phyloP scores from a whole-genome alignment of 2,329 filamentous ascomycete genomes.

The Ophiostoma montium region DNA sequence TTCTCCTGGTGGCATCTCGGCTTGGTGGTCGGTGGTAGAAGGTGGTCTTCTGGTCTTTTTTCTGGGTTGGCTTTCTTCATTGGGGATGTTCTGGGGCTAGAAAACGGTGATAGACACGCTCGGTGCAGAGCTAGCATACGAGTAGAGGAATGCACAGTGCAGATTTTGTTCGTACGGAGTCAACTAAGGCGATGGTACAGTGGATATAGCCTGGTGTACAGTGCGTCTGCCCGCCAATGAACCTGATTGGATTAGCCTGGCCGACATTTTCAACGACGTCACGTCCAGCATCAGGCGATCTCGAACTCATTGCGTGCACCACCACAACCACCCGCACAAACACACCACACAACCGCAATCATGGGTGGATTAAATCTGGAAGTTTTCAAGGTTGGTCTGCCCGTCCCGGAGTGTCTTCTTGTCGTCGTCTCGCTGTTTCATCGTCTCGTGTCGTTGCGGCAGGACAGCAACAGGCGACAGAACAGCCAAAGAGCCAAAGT shows the following conservation, averaged over 20 bases:
- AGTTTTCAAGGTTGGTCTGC: constrained; percentile 65
- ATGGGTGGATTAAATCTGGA: constrained; percentile 85
- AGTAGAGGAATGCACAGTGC: not conserved
- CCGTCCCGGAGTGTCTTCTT: not conserved
- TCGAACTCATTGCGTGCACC: not conserved
- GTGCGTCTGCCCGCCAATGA: not conserved
- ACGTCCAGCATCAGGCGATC: not conserved
- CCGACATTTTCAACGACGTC: constrained; percentile 1
- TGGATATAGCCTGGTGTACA: not conserved
- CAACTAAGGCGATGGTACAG: not conserved
- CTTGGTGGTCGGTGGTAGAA: not conserved
- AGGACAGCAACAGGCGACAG: too few species aligned
- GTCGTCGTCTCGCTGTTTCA: not conserved
- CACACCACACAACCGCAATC: constrained; percentile 16
- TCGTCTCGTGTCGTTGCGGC: too few species aligned
- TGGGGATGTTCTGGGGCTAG: not conserved
- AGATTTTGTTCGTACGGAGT: not conserved
- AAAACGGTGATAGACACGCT: not conserved
- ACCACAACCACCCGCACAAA: not conserved
- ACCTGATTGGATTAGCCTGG: not conserved
- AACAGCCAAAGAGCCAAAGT: too few species aligned
- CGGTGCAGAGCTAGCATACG: not conserved
- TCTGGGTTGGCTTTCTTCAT: not conserved
- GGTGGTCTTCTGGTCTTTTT: not conserved
- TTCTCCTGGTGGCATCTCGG: not conserved